A percentile compares a stretch with the other conserved stretches of the same genome.
Evolutionary conservation across 768 basidiomycete species (phyloP).

Genomic region (Kwoniella sp.): DNA sequence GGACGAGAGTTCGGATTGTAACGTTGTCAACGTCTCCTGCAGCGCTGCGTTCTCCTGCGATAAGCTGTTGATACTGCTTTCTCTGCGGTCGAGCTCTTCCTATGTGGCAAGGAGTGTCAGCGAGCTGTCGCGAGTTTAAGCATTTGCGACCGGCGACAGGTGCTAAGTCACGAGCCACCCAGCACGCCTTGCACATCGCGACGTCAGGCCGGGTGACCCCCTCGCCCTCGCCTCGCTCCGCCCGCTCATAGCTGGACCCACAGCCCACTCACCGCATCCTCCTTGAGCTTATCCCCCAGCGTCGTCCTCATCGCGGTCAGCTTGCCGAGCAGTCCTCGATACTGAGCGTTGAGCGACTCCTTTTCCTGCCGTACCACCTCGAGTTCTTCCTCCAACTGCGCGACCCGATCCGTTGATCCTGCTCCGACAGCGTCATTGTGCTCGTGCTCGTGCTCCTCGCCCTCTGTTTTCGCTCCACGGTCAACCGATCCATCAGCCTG

Average conservation of each 20-base stretch:
- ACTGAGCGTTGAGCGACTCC: slow-evolving; percentile 77
- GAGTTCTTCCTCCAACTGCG: slow-evolving; percentile 67
- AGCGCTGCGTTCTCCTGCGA: slow-evolving; percentile 74
- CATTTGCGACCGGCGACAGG: too few species aligned
- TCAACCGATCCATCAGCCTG: too few species aligned
- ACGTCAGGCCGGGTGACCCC: too few species aligned
- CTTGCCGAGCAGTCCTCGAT: slow-evolving; percentile 78
- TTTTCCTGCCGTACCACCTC: slow-evolving; percentile 75
- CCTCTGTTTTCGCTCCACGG: too few species aligned
- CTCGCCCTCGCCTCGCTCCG: too few species aligned
- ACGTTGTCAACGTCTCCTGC: slow-evolving; percentile 64
- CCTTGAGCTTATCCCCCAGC: slow-evolving; percentile 86
- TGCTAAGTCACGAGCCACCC: too few species aligned
- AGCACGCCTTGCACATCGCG: too few species aligned
- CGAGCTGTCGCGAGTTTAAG: too few species aligned
- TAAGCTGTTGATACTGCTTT: slow-evolving; percentile 74
- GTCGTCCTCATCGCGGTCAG: slow-evolving; percentile 89
- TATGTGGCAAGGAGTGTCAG: slow-evolving; percentile 48
- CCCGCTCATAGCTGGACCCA: too few species aligned
- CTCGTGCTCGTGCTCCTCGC: too few species aligned
- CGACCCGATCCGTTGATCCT: too few species aligned
- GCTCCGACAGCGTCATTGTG: too few species aligned
- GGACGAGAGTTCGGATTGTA: slow-evolving; percentile 71
- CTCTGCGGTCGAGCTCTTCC: slow-evolving; percentile 97
- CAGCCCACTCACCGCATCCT: slow-evolving; percentile 86